Base-by-base conservation (phyloP, 208 protist species). In the Acanthamoeba castellanii region DNA sequence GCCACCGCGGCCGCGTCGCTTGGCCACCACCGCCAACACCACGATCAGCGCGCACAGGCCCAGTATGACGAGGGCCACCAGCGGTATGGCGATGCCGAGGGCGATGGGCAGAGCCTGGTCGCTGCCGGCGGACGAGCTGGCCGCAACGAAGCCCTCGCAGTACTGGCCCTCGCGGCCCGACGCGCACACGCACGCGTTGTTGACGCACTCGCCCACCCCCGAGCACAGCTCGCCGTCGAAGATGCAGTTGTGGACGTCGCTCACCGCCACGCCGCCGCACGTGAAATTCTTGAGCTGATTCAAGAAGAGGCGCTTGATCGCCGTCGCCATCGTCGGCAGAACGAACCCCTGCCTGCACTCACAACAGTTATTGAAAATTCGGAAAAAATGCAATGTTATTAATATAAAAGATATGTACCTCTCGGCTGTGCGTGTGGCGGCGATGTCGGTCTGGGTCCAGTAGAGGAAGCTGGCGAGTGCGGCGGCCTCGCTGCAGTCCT, bases 241-340 rank as follows among this genome's bases (percentile, higher is more conserved):
- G 72, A 81, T 81, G 72, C 72, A 81, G 72, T 47, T 47, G 72
- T 34, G 42, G 7, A 16, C 4, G 8, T 3, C 32, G 37, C 72
- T 81, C 72, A 81, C 72, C 3, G 72, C 16, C 72, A 45, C 9
- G 5, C 72, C 72, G 9, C 22, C 30, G 37, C 72, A 81, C 7
- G 72, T 81, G 72, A 81, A 81, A n/a, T 81, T 81, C 72, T 81
- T 81, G 72, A 81, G 72, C 20, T n/a, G 72, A 34, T 18, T 20
- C 16, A 45, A 81, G 72, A 81, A 47, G 72, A 50, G 37, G 9
- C 34, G 8, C 20, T 20, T 34, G 16, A 47, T 7, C 72, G 5
- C 20, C 32, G 27, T 3, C 9, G 42, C 34, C 20, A 22, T 50
- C 20, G 3, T 18, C 72, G 42, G 20, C 72, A 14, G 72, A 14